phyloP scores from a whole-genome alignment of 2,329 filamentous ascomycete species.

The Alternaria sp. region DNA sequence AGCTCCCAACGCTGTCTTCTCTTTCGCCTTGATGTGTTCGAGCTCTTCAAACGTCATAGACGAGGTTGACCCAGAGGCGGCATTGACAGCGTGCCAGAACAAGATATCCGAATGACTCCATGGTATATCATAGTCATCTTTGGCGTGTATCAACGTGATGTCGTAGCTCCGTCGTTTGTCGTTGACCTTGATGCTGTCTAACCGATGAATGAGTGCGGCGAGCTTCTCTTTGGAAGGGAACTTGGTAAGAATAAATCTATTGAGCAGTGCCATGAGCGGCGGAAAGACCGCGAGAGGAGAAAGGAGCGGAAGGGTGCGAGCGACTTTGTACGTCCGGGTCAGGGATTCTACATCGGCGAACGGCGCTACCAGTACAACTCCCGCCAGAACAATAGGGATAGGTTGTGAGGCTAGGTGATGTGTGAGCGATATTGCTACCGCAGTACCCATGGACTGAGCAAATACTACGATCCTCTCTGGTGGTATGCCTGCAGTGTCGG shows the following conservation, averaged over 20 bases:
- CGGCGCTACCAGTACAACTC: slow-evolving; percentile 64
- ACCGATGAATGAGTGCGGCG: slow-evolving; percentile 53
- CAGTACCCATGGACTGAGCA: slow-evolving; percentile 67
- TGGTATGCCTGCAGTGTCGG: slow-evolving; percentile 61
- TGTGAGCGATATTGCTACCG: slow-evolving; percentile 57
- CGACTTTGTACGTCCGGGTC: slow-evolving; percentile 66
- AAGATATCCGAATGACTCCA: slow-evolving; percentile 60
- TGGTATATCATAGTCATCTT: slow-evolving; percentile 63
- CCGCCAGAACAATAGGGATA: slow-evolving; percentile 60
- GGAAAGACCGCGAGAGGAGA: slow-evolving; percentile 61
- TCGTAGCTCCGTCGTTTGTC: slow-evolving; percentile 53
- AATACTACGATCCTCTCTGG: slow-evolving; percentile 66
- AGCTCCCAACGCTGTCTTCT: slow-evolving; percentile 51
- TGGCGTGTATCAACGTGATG: slow-evolving; percentile 60
- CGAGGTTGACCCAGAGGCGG: slow-evolving; percentile 41
- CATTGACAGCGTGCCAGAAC: slow-evolving; percentile 66
- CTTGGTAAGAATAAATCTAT: slow-evolving; percentile 58
- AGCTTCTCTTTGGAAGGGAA: slow-evolving; percentile 63
- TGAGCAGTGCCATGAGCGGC: slow-evolving; percentile 51
- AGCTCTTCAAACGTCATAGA: slow-evolving; percentile 52
- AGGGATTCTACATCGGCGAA: slow-evolving; percentile 64
- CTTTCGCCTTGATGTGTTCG: too few relatives aligned
- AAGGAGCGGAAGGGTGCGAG: slow-evolving; percentile 63
- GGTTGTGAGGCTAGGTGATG: slow-evolving; percentile 55
- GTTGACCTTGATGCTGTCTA: slow-evolving; percentile 34